Base-by-base conservation (phyloP, 345 rosid species). In the Adansonia digitata region DNA sequence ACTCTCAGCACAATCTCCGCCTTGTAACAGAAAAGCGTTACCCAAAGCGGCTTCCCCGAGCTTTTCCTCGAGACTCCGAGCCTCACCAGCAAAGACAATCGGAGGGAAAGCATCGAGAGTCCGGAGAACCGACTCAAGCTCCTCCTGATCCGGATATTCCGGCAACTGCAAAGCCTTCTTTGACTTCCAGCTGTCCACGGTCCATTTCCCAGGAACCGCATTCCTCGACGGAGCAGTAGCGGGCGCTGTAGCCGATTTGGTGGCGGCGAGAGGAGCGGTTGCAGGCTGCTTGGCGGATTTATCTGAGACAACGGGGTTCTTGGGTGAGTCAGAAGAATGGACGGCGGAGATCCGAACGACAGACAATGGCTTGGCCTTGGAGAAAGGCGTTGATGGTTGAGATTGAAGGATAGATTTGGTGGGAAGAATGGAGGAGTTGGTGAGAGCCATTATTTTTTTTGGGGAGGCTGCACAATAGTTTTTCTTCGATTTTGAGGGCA, bases 1-100 rank as follows among this genome's bases (percentile, higher is more conserved):
- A 42, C 94, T 90, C 88, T 90, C 94, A 0, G 94, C 92, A 57
- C 94, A 88, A 71, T 88, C 94, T 5, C 94, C 94, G 8, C 94
- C 94, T 64, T 88, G 94, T 24, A 90, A 80, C 10, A 90, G 79
- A 66, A 90, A 90, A 10, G 94, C 94, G 51, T 86, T 88, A 24
- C 94, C 94, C 86, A 84, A 64, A 37, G 94, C 92, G 2, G 94
- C 94, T 73, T 88, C 91, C 46, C 65, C 75, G 52, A 72, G 75
- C 66, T 59, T 56, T 11, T 72, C 75, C 35, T 72, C 75, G 10
- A 72, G 75, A 45, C 39, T 72, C 53, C 75, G 39, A 2, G 93
- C 93, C 74, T 87, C 91, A 5, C 93, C 93, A 7, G 93, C 89
- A 62, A 89, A 89, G 3, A 89, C 93, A 62, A 89, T 83, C 18